A percentile compares a stretch with the other conserved stretches of the same genome.
Evolutionary conservation across 2,329 filamentous ascomycete genomes (phyloP).

Genomic region (Trichoderma simmonsii): DNA sequence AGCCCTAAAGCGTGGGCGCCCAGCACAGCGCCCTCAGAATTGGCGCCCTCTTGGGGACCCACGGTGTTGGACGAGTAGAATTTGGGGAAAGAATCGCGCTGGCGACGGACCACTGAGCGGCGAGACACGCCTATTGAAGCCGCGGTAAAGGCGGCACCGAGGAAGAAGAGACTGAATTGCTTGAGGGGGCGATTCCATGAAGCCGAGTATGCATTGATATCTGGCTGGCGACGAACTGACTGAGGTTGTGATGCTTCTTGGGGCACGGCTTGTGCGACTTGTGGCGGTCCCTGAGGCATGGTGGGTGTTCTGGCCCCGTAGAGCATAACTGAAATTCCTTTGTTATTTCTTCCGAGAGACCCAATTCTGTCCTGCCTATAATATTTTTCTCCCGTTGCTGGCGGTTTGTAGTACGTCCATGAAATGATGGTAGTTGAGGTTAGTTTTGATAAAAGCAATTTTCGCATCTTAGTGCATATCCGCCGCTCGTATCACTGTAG

Average conservation of each 20-base stretch:
- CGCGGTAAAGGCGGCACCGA: slow-evolving; percentile 71
- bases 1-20: slow-evolving; percentile 80
- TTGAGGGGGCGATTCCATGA: slow-evolving; percentile 21
- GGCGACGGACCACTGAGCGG: slow-evolving; percentile 64
- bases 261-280: background rate
- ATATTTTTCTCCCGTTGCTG: background rate
- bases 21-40: slow-evolving; percentile 49
- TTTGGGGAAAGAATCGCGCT: slow-evolving; percentile 59
- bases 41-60: slow-evolving; percentile 7
- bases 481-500: background rate
- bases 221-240: slow-evolving; percentile 5
- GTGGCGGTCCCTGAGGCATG: slow-evolving; percentile 5
- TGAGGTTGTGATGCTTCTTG: background rate
- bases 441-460: slow-evolving; percentile 7
- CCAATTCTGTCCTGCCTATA: background rate
- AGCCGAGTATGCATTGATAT: slow-evolving; percentile 17
- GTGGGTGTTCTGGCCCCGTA: background rate
- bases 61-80: slow-evolving; percentile 65
- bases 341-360: background rate
- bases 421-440: background rate
- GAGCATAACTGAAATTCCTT: background rate
- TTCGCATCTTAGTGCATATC: background rate
- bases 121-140: slow-evolving; percentile 70
- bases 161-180: slow-evolving; percentile 68
- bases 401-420: background rate